phyloP scores from a whole-genome alignment of 2,329 filamentous ascomycete species.

The Boeremia lycopersici region DNA sequence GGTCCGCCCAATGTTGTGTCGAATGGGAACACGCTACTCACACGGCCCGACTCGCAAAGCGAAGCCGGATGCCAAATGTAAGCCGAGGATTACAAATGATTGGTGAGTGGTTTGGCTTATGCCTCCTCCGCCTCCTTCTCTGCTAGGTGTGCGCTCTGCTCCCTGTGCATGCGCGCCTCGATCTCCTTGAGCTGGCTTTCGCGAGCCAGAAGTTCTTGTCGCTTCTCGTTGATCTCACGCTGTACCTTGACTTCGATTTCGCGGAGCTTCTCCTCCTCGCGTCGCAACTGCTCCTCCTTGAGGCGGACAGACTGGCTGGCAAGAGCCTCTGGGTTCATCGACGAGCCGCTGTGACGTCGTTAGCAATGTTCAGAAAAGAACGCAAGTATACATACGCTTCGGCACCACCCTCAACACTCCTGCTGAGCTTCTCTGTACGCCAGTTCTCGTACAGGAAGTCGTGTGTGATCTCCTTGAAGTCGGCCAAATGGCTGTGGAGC shows the following conservation, averaged over 20 bases:
- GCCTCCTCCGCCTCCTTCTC: conserved; percentile 42
- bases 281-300: conserved; percentile 99
- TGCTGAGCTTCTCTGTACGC: conserved; percentile 99
- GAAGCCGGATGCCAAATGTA: conserved; percentile 9
- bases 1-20: conserved; percentile 27
- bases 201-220: conserved; percentile 94
- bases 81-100: conserved; percentile 8
- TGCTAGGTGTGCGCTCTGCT: conserved; percentile 61
- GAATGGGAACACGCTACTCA: conserved; percentile 38
- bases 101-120: conserved; percentile 23
- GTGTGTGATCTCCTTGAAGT: conserved; percentile 99
- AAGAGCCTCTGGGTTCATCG: conserved; percentile 97
- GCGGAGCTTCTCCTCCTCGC: conserved; percentile 99
- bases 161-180: conserved; percentile 94
- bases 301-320: conserved; percentile 96
- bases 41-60: conserved; percentile 19
- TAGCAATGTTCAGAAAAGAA: conserved; percentile 17
- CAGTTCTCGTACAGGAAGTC: conserved; percentile 99
- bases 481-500: conserved; percentile 95
- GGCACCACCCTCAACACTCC: conserved; percentile 93
- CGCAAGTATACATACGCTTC: conserved; percentile 71
- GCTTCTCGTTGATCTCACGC: conserved; percentile 99
- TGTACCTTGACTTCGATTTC: conserved; percentile 99
- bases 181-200: conserved; percentile 99
- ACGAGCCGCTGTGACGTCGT: conserved; percentile 66